These are phyloP conservation scores for Sutorius eximius DNA, from an alignment of 1,284 basidiomycete genomes.

Conservation along the genomic window DNA sequence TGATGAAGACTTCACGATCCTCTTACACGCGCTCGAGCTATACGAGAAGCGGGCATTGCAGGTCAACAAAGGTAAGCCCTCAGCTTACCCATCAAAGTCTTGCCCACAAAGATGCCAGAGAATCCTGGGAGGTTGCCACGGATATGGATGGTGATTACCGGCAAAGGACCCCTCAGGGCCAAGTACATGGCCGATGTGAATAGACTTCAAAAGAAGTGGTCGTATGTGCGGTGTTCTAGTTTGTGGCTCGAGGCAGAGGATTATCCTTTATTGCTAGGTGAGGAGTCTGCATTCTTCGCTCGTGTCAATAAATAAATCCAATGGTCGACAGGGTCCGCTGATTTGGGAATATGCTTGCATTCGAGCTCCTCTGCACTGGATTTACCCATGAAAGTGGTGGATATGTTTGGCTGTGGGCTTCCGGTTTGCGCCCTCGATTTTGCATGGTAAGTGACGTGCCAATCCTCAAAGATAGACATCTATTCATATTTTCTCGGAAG, in stretches of 20 bases:
- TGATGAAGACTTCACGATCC: slow-evolving; percentile 91
- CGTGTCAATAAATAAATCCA: slow-evolving; percentile 1
- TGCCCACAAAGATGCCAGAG: slow-evolving; percentile 14
- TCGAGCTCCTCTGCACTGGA: slow-evolving; percentile 89
- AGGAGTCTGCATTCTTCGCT: slow-evolving; percentile 18
- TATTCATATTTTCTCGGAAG: slow-evolving; percentile 41
- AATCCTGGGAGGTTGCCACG: slow-evolving; percentile 57
- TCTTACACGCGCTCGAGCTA: slow-evolving; percentile 68
- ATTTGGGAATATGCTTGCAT: slow-evolving; percentile 91
- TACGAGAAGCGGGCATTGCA: slow-evolving; percentile 67
- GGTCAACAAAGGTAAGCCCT: slow-evolving; percentile 24
- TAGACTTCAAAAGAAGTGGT: slow-evolving; percentile 68
- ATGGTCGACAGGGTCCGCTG: slow-evolving; percentile 72
- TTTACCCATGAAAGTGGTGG: slow-evolving; percentile 99
- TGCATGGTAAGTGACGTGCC: slow-evolving; percentile 57
- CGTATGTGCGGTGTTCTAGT: slow-evolving; percentile 80
- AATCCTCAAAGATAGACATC: not conserved
- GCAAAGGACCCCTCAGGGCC: slow-evolving; percentile 81
- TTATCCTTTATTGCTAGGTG: slow-evolving; percentile 83
- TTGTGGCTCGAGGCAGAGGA: slow-evolving; percentile 87
- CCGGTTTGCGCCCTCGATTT: slow-evolving; percentile 93
- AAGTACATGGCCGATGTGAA: slow-evolving; percentile 70
- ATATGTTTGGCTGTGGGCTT: slow-evolving; percentile 97
- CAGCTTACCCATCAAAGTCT: not conserved
- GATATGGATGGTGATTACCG: slow-evolving; percentile 85